Percentiles rank a stretch among this genome's conserved stretches.
phyloP scores from a whole-genome alignment of 2,329 filamentous ascomycete genomes.

The Byssochlamys sp. region DNA sequence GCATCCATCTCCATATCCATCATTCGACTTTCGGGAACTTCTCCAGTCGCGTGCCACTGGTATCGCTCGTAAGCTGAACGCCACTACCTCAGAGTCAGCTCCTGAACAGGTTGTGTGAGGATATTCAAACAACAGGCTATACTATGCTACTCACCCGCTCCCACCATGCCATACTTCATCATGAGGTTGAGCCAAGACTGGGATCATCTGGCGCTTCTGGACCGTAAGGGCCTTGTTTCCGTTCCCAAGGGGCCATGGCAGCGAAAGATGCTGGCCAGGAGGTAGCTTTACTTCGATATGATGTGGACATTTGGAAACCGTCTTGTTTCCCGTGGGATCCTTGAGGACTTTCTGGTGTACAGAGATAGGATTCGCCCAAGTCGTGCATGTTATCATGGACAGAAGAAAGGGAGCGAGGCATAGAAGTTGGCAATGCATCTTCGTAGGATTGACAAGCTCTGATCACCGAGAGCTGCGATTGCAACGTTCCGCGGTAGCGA shows the following conservation, averaged over 20 bases:
- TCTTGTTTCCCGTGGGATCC: not conserved
- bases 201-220: slow-evolving; percentile 15
- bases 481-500: not conserved
- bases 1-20: not conserved
- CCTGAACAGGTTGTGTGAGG: not conserved
- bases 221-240: slow-evolving; percentile 1
- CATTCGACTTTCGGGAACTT: not conserved
- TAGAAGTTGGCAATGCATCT: not conserved
- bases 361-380: not conserved
- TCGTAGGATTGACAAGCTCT: not conserved
- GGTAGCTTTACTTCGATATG: not conserved
- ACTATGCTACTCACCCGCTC: not conserved
- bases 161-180: slow-evolving; percentile 1
- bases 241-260: not conserved
- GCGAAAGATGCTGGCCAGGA: not conserved
- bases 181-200: not conserved
- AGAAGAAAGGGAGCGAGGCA: not conserved
- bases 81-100: not conserved
- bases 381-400: not conserved
- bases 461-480: not conserved
- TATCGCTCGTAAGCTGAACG: not conserved
- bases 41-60: not conserved
- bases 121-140: not conserved
- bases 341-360: not conserved
- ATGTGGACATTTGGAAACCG: not conserved